Evolutionary conservation across 1,139 yeast species (phyloP), one percentile per base, ranked within the genome.

Genomic region (Yamadazyma conglobata): DNA sequence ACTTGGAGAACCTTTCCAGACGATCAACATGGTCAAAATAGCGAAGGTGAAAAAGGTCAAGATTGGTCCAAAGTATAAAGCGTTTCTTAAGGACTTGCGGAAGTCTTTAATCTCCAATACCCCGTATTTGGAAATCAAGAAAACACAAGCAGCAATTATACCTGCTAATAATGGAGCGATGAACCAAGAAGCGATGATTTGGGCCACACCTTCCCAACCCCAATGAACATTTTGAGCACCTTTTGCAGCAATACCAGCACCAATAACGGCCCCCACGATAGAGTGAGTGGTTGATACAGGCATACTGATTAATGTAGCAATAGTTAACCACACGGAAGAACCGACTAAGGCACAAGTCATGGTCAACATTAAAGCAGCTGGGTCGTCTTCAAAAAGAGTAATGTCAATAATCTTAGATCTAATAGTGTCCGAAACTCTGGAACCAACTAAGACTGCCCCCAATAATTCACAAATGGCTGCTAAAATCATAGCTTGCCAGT

Each of bases 241-340:
- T 42, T 66, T 68, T 17, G 89, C 80, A 29, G 89, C 93, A 48
- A 83, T 73, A 36, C 86, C 80, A 11, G 84, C 70, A 41, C 93
- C 91, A 40, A 81, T 79, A 30, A 79, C 71, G 21, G 79, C 89
- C 50, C 89, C 91, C 31, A 82, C 84, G 45, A 82, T 79, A 9
- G 88, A 78, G 49, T 82, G 89, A 14, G 91, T 82, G 19, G 89
- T 79, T 10, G 89, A 81, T 28, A 79, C 88, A 16, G 91, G 89
- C 72, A 79, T 72, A 42, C 87, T 85, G 23, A 79, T 54, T 4
- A 54, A 44, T 19, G 91, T 83, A 22, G 89, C 89, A 39, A 78
- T 38, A 10, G 82, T 63, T 36, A 82, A 65, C 89, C 91, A 82
- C 20, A 65, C 33, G 1, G 89, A 79, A n/a, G 88, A 79, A 27